Conservation (phyloP, 192 early-diverging fungal species). For the Entophlyctis helioformis region DNA sequence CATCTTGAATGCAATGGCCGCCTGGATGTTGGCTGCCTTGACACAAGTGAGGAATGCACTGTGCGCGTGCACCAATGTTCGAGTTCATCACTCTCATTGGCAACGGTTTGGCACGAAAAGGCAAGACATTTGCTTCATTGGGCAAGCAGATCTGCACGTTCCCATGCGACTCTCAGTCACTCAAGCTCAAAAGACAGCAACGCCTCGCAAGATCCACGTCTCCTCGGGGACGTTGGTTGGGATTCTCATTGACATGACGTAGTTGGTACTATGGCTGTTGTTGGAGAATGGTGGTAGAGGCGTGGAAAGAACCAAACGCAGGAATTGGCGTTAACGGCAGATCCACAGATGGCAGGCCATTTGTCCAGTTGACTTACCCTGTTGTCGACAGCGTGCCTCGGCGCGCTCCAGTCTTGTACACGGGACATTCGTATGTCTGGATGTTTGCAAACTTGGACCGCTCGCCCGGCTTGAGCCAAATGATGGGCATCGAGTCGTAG, state of each 20-base stretch:
- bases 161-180: too few species aligned
- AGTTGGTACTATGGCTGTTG: conserved; percentile 45
- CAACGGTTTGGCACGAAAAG: too few species aligned
- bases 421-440: conserved; percentile 46
- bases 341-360: not conserved
- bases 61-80: too few species aligned
- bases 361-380: conserved; percentile 21
- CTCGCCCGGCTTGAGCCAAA: conserved; percentile 46
- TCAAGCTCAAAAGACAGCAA: conserved; percentile 23
- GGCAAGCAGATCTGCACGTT: too few species aligned
- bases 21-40: too few species aligned
- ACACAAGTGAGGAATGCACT: too few species aligned
- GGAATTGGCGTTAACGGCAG: not conserved
- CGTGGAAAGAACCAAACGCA: not conserved
- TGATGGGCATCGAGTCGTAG: conserved; percentile 43
- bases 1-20: too few species aligned
- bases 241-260: conserved; percentile 51
- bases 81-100: too few species aligned
- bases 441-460: conserved; percentile 19
- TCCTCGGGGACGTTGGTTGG: conserved; percentile 45
- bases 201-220: conserved; percentile 40
- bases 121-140: too few species aligned
- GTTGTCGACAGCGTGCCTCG: conserved; percentile 46
- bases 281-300: not conserved
- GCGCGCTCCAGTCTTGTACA: conserved; percentile 47